Base-by-base conservation (phyloP, 2,329 filamentous ascomycete genomes). In the Trichophyton equinum region DNA sequence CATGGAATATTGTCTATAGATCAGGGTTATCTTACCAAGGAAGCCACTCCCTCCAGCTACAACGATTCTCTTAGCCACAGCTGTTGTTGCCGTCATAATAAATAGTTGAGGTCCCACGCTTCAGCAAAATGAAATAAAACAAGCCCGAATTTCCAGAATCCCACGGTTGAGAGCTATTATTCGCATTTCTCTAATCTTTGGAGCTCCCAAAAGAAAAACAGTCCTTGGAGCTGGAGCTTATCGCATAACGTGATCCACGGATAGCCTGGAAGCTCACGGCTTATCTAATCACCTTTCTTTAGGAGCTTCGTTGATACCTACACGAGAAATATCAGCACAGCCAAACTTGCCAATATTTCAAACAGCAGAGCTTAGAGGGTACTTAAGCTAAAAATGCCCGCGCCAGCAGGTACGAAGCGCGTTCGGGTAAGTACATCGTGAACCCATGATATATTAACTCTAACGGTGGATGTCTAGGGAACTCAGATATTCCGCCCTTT, bases 11-110 rank as follows among this genome's bases (percentile, higher is more conserved):
- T 33, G 18, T 33, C 20, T 30, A 55, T 30, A 58, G 59, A 56
- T 38, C 20, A 8, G 27, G 15, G 42, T 30, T 30, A n/a, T 36
- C 71, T 33, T 70, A 75, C 90, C 90, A 27, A 99, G 76, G 72
- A 97, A 99, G 38, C 94, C 92, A 74, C 89, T 96, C 62, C 92
- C 92, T 67, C 94, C 94, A 66, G 89, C 95, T 60, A 99, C 91
- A 47, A 97, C 85, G 49, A 99, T 79, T 75, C 85, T 87, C 77
- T 91, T 96, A 61, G 84, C 78, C 57, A 81, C 80, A 65, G 81
- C 78, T 59, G 80, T 70, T 62, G 62, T 56, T 63, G 58, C 61
- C 64, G 65, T 63, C 58, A 36, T 20, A 11, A 22, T 15, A 5
- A 22, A 42, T 25, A 9, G 7, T 7, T 36, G 33, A 3, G 33